Base-by-base conservation (phyloP, 495 filamentous ascomycete genomes). In the Apiosordaria backusii region DNA sequence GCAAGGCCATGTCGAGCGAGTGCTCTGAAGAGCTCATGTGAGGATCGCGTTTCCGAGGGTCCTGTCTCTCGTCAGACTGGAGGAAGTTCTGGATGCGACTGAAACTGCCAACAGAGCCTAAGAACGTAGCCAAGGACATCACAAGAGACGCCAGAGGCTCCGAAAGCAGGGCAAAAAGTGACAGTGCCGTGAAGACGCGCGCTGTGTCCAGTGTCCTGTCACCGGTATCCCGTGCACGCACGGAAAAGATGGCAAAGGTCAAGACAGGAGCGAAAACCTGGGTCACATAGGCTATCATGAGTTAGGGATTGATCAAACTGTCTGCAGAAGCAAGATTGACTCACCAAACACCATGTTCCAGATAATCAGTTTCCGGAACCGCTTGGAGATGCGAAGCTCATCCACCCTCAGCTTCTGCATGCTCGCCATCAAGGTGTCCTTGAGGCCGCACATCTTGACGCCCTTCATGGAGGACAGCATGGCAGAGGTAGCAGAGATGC, bases 381-480 rank as follows among this genome's bases (percentile, higher is more conserved):
- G 76, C 66, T 82, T 85, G 0, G 86, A 86, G 60, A 87, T 85
- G 6, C 77, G 72, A 15, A 89, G 40, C 68, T 90, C 87, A 54
- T 85, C 78, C 16, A 86, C 73, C 9, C 85, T 81, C 29, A 88
- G 69, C n/a, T 79, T 74, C 60, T 90, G 84, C 10, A 89, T 63
- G 40, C 72, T 78, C 22, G 72, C 57, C 18, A 76, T 70, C 15
- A 87, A 69, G 1, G 72, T 73, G 21, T 81, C 68, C 4, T 79
- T 80, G 35, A 88, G 72, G 3, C 85, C 87, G 10, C 82, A 83
- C 80, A 89, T 86, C 68, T 88, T 89, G 61, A 90, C 78, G 22
- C 83, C 82, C 66, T 88, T 87, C 79, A 88, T 88, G 0, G 84
- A 81, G 2, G 81, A 76, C 4, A 88, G 75, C 79, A 88, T 87